phyloP scores from a whole-genome alignment of 140 eudicot species.

The Cichorium intybus region DNA sequence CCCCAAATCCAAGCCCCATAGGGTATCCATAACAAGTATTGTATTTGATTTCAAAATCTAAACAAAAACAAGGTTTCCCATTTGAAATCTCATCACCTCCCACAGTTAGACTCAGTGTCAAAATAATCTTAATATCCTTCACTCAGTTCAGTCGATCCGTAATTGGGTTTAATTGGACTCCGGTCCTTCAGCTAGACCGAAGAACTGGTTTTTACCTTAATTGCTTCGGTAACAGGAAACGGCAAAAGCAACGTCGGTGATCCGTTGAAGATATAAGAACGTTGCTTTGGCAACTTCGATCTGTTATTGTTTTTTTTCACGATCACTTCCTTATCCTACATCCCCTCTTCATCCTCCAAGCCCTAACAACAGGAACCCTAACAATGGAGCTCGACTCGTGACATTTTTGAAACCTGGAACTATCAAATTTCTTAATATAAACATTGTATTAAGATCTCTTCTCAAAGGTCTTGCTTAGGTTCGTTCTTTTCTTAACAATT shows the following conservation, averaged over 20 bases:
- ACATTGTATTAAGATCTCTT: constrained; percentile 78
- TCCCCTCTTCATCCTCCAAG: constrained; percentile 65
- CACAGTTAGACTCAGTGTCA: constrained; percentile 59
- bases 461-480: constrained; percentile 95
- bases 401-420: constrained; percentile 75
- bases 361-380: constrained; percentile 37
- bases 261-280: constrained; percentile 32
- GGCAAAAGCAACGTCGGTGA: constrained; percentile 53
- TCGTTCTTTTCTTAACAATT: neutral
- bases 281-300: constrained; percentile 38
- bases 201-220: constrained; percentile 31
- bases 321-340: constrained; percentile 49
- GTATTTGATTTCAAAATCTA: constrained; percentile 3
- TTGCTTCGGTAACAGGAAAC: constrained; percentile 33
- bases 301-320: constrained; percentile 45
- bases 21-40: constrained; percentile 68
- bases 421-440: constrained; percentile 76
- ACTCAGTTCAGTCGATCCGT: constrained; percentile 24
- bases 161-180: neutral
- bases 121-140: constrained; percentile 48
- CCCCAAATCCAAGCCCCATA: constrained; percentile 56
- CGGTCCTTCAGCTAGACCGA: constrained; percentile 16
- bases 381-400: constrained; percentile 75
- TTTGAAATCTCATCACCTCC: constrained; percentile 16
- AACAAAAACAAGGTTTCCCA: constrained; percentile 5